Base-by-base conservation (phyloP, 495 filamentous ascomycete genomes). In the Pyronema domesticum region DNA sequence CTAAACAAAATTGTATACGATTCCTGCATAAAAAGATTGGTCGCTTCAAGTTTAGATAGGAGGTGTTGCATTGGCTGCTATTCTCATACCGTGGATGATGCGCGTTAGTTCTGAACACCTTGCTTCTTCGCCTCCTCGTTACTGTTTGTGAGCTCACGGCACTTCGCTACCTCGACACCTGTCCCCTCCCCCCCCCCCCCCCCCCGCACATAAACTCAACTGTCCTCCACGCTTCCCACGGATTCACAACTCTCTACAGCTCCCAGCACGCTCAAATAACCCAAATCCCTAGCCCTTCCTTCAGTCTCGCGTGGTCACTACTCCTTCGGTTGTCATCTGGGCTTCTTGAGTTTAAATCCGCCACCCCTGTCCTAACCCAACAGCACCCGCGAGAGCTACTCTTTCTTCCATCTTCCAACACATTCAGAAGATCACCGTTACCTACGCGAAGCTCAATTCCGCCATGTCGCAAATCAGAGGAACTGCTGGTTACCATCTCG, bases 401-500 rank as follows among this genome's bases (percentile, higher is more conserved):
- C 18, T 34, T 37, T 34, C 13, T 33, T 18, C 48, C 39, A 13
- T 13, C 39, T 43, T 43, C 5, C 23, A 30, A 30, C 23, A 30
- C 23, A 30, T 30, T 5, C 23, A 30, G 23, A 30, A 30, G 23
- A 30, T 30, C 23, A 30, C 23, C 23, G 23, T 30, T 5, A 30
- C 45, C 13, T 47, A 15, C 19, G 13, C 45, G 13, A 23, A 47
- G 19, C 19, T 56, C 53, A 44, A 46, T 14, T 3, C 43, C 66
- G 70, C 60, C 62, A 96, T 95, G 89, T 82, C 89, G 69, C 89
- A 95, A 71, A 91, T 96, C 70, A 79, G 89, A 75, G 91, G 89
- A 68, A 94, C 86, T 58, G 89, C 89, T 60, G 85, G 85, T 69
- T 98, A 95, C 71, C 89, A 95, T 69, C 81, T 96, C 63, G 86